Conservation (phyloP, 2,329 filamentous ascomycete genomes). For the Hawksworthiomyces lignivorus region DNA sequence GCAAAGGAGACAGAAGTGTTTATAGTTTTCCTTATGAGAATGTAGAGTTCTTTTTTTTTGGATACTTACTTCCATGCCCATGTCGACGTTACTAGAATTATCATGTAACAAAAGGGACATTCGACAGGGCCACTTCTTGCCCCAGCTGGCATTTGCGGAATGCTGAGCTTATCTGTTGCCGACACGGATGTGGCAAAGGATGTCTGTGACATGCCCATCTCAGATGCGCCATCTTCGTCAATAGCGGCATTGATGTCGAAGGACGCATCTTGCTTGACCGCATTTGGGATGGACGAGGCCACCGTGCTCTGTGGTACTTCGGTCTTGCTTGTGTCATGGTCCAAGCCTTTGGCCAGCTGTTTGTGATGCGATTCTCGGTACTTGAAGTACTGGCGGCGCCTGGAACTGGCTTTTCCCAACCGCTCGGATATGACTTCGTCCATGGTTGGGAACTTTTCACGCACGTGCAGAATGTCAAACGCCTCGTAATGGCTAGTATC, state of each 20-base stretch:
- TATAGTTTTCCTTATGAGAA: too few relatives aligned
- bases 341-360: conserved; percentile 21
- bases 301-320: conserved; percentile 14
- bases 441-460: conserved; percentile 21
- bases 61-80: conserved; percentile 23
- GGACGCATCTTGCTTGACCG: conserved; percentile 11
- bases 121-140: conserved; percentile 23
- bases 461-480: conserved; percentile 21
- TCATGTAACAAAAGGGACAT: conserved; percentile 30
- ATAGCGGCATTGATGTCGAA: background rate
- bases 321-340: conserved; percentile 9
- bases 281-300: conserved; percentile 16
- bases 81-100: conserved; percentile 20
- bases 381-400: conserved; percentile 23
- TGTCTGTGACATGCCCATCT: conserved; percentile 20
- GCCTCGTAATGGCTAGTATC: conserved; percentile 18
- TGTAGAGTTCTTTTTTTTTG: too few relatives aligned
- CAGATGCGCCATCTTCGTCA: conserved; percentile 17
- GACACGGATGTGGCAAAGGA: conserved; percentile 21
- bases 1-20: too few relatives aligned
- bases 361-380: conserved; percentile 18
- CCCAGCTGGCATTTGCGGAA: conserved; percentile 18
- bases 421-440: conserved; percentile 17
- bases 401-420: conserved; percentile 24
- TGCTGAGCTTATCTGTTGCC: conserved; percentile 7